Evolutionary conservation across 2,329 filamentous ascomycete species (phyloP).

Genomic region (Xylaria sp.): DNA sequence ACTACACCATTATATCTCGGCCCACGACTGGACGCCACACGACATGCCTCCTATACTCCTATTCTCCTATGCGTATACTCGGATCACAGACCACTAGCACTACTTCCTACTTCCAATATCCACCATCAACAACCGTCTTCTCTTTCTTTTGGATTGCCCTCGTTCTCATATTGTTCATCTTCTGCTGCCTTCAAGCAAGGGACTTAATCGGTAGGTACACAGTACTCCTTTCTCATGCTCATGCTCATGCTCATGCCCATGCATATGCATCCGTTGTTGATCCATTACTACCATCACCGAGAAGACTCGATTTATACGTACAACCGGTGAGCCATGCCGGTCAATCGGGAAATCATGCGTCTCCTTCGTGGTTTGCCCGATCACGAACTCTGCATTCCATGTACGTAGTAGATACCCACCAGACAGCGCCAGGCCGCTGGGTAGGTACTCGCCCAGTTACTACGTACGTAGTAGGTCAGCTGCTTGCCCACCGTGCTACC

Average conservation of each 20-base stretch:
- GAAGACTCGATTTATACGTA: conserved; percentile 23
- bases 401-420: conserved; percentile 1
- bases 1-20: not conserved
- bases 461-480: conserved; percentile 16
- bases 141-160: not conserved
- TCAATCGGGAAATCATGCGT: conserved; percentile 35
- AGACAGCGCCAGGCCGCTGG: not conserved
- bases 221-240: not conserved
- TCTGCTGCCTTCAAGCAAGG: not conserved
- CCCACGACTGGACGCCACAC: not conserved
- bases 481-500: conserved; percentile 32
- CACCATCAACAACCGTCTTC: not conserved
- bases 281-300: conserved; percentile 19
- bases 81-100: not conserved
- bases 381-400: conserved; percentile 24
- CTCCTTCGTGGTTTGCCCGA: conserved; percentile 20
- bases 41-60: not conserved
- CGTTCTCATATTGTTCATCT: not conserved
- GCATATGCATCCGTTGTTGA: conserved; percentile 24
- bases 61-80: not conserved
- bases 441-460: conserved; percentile 7
- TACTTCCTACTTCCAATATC: not conserved
- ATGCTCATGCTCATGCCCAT: conserved; percentile 3
- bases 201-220: not conserved
- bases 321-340: conserved; percentile 34